Evolutionary conservation across 257 asterid species (phyloP).

Genomic region (Nicotiana noctiflora): DNA sequence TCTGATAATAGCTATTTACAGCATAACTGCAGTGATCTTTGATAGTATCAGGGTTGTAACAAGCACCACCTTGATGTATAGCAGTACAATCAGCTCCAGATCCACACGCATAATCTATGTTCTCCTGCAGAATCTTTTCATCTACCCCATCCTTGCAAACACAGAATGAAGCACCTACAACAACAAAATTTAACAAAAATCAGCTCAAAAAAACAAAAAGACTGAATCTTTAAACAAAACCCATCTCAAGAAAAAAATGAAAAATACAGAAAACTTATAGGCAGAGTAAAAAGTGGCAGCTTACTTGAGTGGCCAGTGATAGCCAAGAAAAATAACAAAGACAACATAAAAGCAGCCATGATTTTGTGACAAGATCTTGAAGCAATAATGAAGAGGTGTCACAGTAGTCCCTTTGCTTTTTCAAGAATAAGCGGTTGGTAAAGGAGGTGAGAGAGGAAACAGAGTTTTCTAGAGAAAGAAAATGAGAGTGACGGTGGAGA

Average conservation of each 20-base stretch:
- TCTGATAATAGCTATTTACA: slow-evolving; percentile 82
- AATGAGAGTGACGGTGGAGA: slow-evolving; percentile 11
- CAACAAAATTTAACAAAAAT: slow-evolving; percentile 4
- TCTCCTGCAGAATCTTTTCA: slow-evolving; percentile 40
- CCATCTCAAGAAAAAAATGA: background rate
- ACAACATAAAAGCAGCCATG: slow-evolving; percentile 54
- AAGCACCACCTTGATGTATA: slow-evolving; percentile 53
- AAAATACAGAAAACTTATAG: background rate
- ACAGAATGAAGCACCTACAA: slow-evolving; percentile 53
- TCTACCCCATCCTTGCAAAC: slow-evolving; percentile 45
- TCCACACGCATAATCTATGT: slow-evolving; percentile 90
- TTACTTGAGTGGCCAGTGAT: slow-evolving; percentile 40
- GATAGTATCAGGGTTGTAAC: slow-evolving; percentile 66
- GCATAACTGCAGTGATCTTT: slow-evolving; percentile 86
- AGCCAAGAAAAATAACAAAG: slow-evolving; percentile 40
- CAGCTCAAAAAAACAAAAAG: slow-evolving; percentile 15
- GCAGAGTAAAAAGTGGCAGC: background rate
- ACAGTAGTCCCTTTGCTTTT: background rate
- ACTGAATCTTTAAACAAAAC: background rate
- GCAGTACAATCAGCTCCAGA: slow-evolving; percentile 66
- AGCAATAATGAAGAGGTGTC: background rate
- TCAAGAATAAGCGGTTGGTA: background rate
- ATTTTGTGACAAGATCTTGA: background rate
- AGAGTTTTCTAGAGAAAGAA: slow-evolving; percentile 14
- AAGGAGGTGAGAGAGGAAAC: background rate